Percentiles rank a stretch among this genome's conserved stretches.
phyloP scores from a whole-genome alignment of 2,329 filamentous ascomycete genomes.

The Colletotrichum aenigma region DNA sequence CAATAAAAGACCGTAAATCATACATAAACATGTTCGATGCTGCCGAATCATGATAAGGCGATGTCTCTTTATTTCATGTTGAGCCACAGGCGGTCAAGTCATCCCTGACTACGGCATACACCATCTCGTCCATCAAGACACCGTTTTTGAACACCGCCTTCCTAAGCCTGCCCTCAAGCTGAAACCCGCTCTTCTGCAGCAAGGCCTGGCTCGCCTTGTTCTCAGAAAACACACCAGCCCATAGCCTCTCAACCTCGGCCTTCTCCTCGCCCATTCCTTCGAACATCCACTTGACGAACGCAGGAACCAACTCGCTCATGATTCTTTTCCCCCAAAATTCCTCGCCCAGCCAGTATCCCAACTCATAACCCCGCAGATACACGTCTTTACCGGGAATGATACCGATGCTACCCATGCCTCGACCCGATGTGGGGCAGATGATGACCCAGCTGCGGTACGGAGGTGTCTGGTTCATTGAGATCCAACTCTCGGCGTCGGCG shows the following conservation, averaged over 20 bases:
- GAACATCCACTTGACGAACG: conserved; percentile 50
- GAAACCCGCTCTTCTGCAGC: conserved; percentile 45
- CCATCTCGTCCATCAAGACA: conserved; percentile 36
- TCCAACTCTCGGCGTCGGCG: conserved; percentile 40
- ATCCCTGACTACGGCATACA: conserved; percentile 41
- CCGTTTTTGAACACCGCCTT: conserved; percentile 47
- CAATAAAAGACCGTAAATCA: not conserved
- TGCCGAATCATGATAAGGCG: no score
- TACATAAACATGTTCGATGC: not conserved
- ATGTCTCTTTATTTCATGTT: not conserved
- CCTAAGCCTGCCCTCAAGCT: conserved; percentile 46
- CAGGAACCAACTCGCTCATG: conserved; percentile 41
- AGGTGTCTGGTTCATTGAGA: conserved; percentile 24
- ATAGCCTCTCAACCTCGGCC: conserved; percentile 43
- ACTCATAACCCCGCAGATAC: conserved; percentile 46
- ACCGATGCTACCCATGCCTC: conserved; percentile 44
- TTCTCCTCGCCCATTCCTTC: conserved; percentile 25
- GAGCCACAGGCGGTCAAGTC: conserved; percentile 24
- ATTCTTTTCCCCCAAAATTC: conserved; percentile 50
- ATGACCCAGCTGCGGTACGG: conserved; percentile 5
- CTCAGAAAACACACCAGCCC: conserved; percentile 38
- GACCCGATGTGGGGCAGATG: not conserved
- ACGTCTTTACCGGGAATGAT: conserved; percentile 40
- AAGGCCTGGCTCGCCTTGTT: conserved; percentile 47
- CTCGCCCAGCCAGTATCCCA: conserved; percentile 53